Base-by-base conservation (phyloP, 2,329 filamentous ascomycete species). In the Colletotrichum aenigma region DNA sequence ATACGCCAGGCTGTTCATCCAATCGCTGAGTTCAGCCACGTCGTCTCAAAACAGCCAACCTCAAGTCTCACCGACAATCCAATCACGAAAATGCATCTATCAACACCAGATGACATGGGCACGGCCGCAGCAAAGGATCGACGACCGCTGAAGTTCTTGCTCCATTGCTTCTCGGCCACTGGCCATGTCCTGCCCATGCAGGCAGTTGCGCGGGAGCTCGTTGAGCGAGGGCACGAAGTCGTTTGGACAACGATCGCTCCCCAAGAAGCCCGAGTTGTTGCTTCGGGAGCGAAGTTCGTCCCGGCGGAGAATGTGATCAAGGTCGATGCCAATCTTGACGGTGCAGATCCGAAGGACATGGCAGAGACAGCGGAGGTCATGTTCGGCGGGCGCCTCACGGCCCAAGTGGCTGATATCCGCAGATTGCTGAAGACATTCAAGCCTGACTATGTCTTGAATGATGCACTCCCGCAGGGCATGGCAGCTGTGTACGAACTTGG, bases 141-240 rank as follows among this genome's bases (percentile, higher is more conserved):
- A 6, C 56, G 24, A 3, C 69, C 56, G 6, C 24, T 86, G 82
- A 85, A 83, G 64, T 79, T 86, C 62, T 81, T 86, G 13, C 79
- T 86, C 9, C 81, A 85, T 68, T 86, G 85, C 10, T 84, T 84
- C 70, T 85, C 85, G 56, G 85, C 84, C 12, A 84, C 83, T 0
- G 84, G 84, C 52, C 85, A 86, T 78, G 81, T 83, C 28, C 82
- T 84, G 38, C 85, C 85, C 16, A 85, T 85, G 82, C 84, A 85
- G 70, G 84, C 85, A 7, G 80, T 86, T 6, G 84, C 84, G 64
- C 80, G 82, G 70, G 82, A 84, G 62, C 83, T 86, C 26, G 79
- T 85, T 36, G 79, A 79, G 28, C 82, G 81, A 36, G 84, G 84
- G 72, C 85, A 86, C 76, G 77, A 84, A 8, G 84, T 86, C 61